Conservation (phyloP, 192 early-diverging fungal genomes). For the Coemansia sp. region DNA sequence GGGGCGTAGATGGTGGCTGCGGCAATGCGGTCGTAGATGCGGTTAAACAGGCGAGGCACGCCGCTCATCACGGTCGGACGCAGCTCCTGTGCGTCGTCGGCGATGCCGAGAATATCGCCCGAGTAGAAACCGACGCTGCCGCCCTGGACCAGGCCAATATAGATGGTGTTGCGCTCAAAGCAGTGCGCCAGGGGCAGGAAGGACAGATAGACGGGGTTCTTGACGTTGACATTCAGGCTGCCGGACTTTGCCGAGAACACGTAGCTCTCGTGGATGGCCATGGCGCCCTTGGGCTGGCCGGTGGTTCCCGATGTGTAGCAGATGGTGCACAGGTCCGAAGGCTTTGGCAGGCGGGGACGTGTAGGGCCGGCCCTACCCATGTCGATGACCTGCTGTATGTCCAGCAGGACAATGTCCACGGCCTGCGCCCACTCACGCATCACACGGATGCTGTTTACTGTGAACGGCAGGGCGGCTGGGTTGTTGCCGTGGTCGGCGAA, state of each 20-base stretch:
- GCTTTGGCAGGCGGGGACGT: slow-evolving; percentile 54
- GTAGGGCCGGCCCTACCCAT: slow-evolving; percentile 55
- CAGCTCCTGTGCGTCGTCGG: slow-evolving; percentile 79
- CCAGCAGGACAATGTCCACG: slow-evolving; percentile 55
- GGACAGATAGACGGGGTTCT: slow-evolving; percentile 51
- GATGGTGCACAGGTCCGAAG: slow-evolving; percentile 66
- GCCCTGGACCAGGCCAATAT: slow-evolving; percentile 54
- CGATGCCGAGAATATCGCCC: slow-evolving; percentile 58
- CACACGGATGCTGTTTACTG: slow-evolving; percentile 27
- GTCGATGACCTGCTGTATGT: slow-evolving; percentile 54
- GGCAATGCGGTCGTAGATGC: slow-evolving; percentile 81
- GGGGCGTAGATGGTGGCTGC: slow-evolving; percentile 58
- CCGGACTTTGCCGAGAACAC: slow-evolving; percentile 46
- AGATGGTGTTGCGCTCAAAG: slow-evolving; percentile 68
- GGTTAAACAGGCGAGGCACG: slow-evolving; percentile 90
- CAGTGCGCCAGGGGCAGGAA: slow-evolving; percentile 93
- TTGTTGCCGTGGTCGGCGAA: slow-evolving; percentile 38
- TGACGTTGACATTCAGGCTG: neutral
- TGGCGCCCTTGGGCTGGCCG: slow-evolving; percentile 72
- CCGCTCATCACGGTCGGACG: slow-evolving; percentile 81
- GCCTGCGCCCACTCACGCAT: slow-evolving; percentile 60
- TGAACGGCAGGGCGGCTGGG: slow-evolving; percentile 31
- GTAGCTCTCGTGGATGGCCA: slow-evolving; percentile 74
- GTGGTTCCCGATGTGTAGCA: slow-evolving; percentile 88
- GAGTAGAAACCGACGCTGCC: slow-evolving; percentile 73